These are phyloP conservation scores for Exserohilum turcica DNA, from an alignment of 2,329 filamentous ascomycete species.

Conservation along the genomic window DNA sequence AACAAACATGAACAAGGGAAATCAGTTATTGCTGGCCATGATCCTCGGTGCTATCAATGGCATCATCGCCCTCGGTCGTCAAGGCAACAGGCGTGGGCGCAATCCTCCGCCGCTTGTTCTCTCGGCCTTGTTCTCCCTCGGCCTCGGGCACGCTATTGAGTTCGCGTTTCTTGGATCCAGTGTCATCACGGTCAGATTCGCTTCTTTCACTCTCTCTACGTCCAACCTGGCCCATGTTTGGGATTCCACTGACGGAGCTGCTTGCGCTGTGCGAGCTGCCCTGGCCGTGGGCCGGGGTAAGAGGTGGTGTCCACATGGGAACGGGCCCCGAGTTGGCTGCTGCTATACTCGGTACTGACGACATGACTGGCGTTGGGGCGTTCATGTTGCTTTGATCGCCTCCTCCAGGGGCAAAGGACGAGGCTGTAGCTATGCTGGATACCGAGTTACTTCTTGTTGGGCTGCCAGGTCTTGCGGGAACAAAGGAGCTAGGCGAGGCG, in stretches of 20 bases:
- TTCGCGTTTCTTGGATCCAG: constrained; percentile 45
- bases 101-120: constrained; percentile 53
- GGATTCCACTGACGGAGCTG: constrained; percentile 59
- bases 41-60: constrained; percentile 40
- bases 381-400: constrained; percentile 58
- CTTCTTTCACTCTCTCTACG: constrained; percentile 42
- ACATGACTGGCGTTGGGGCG: constrained; percentile 78
- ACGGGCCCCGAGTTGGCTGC: constrained; percentile 69
- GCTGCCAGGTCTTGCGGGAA: constrained; percentile 68
- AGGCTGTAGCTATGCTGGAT: constrained; percentile 76
- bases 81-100: constrained; percentile 52
- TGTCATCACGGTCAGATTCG: constrained; percentile 45
- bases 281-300: constrained; percentile 69
- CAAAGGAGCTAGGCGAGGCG: constrained; percentile 63
- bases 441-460: constrained; percentile 85
- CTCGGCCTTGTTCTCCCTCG: constrained; percentile 41
- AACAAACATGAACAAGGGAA: constrained; percentile 3
- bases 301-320: constrained; percentile 85
- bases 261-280: constrained; percentile 58
- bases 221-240: constrained; percentile 36
- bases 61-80: constrained; percentile 30
- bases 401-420: constrained; percentile 50
- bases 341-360: constrained; percentile 76
- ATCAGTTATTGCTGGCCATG: constrained; percentile 20
- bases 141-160: constrained; percentile 44